Evolutionary conservation across 331 rosid species (phyloP).

Genomic region (Cydonia oblonga): DNA sequence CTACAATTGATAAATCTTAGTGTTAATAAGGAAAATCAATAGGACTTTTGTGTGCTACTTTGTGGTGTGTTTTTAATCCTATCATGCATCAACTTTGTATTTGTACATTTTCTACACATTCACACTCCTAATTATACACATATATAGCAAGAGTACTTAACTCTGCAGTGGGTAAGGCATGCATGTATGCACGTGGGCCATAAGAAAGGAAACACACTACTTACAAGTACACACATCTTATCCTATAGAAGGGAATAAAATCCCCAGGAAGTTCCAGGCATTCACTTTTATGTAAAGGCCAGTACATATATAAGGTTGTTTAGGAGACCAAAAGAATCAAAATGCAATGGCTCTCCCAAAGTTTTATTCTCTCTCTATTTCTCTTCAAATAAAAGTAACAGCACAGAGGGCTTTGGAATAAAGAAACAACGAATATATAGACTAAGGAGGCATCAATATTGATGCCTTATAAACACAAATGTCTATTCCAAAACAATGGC

Average conservation of each 20-base stretch:
- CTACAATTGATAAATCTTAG: too few relatives aligned
- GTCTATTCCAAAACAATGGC: not conserved
- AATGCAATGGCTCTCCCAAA: slow-evolving; percentile 27
- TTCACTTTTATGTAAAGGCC: slow-evolving; percentile 42
- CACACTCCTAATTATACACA: too few relatives aligned
- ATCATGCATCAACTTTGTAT: too few relatives aligned
- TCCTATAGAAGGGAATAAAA: slow-evolving; percentile 17
- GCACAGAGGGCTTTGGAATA: slow-evolving; percentile 43
- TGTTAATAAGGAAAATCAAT: too few relatives aligned
- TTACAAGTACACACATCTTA: not conserved
- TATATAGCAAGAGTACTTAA: not conserved
- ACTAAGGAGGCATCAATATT: slow-evolving; percentile 22
- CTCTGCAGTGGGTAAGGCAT: not conserved
- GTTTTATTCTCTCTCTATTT: slow-evolving; percentile 12
- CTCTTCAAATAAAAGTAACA: slow-evolving; percentile 27
- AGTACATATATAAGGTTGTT: slow-evolving; percentile 19
- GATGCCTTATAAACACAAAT: slow-evolving; percentile 24
- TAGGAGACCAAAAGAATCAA: slow-evolving; percentile 58
- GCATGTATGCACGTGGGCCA: not conserved
- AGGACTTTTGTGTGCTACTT: too few relatives aligned
- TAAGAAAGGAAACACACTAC: not conserved
- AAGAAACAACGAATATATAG: slow-evolving; percentile 22
- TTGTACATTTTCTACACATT: too few relatives aligned
- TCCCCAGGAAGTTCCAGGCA: slow-evolving; percentile 15
- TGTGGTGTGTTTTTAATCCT: too few relatives aligned